Percentiles rank a stretch among this genome's conserved stretches.
Evolutionary conservation across 2,329 filamentous ascomycete species (phyloP).

Genomic region (Ciborinia camelliae): DNA sequence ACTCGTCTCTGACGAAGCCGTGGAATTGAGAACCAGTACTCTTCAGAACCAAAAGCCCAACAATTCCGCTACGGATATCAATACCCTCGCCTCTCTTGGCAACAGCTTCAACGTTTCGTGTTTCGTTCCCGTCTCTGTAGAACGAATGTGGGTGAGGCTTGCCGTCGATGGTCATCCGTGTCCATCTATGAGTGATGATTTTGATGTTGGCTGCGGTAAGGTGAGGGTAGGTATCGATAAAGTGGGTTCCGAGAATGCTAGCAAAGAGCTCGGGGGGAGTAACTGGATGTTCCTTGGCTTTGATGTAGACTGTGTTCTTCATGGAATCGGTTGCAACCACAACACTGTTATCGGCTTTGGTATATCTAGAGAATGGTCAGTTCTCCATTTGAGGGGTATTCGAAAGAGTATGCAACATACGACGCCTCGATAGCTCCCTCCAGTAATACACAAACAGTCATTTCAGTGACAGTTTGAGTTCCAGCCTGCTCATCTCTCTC

Average conservation of each 20-base stretch:
- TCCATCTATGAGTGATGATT: conserved; percentile 85
- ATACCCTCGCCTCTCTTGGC: conserved; percentile 67
- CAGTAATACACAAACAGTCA: conserved; percentile 89
- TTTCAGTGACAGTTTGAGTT: conserved; percentile 83
- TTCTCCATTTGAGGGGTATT: neutral
- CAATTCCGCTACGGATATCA: conserved; percentile 72
- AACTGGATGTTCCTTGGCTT: conserved; percentile 89
- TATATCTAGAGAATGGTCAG: conserved; percentile 62
- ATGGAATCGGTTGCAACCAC: conserved; percentile 96
- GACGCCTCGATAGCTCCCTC: conserved; percentile 88
- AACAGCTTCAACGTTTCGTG: conserved; percentile 73
- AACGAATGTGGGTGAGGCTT: conserved; percentile 95
- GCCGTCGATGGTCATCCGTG: conserved; percentile 80
- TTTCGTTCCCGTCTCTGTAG: conserved; percentile 84
- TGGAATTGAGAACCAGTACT: conserved; percentile 96
- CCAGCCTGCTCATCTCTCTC: conserved; percentile 73
- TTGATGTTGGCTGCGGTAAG: conserved; percentile 81
- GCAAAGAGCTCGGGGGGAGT: conserved; percentile 91
- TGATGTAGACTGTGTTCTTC: conserved; percentile 96
- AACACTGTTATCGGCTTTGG: conserved; percentile 86
- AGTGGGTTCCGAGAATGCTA: conserved; percentile 80
- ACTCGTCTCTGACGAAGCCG: conserved; percentile 90
- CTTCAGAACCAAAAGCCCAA: conserved; percentile 85
- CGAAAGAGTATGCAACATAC: conserved; percentile 46
- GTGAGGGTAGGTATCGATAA: conserved; percentile 82